These are phyloP conservation scores for Aristolochia fimbriata DNA, from an alignment of 164 flowering plant species.

Conservation along the genomic window DNA sequence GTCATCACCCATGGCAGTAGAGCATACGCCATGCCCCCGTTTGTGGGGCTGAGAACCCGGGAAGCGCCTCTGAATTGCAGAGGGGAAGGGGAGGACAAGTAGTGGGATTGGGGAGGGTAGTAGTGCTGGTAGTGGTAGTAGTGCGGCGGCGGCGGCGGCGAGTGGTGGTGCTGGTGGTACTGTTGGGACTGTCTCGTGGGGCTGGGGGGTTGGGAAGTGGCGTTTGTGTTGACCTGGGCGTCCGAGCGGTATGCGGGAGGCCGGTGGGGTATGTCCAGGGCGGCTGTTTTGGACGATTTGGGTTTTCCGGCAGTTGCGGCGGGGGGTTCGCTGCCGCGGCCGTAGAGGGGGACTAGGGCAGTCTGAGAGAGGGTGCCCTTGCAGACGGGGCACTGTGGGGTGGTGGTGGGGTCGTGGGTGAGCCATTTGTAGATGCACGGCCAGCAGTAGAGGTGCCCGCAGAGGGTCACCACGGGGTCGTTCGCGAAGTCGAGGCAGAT, in stretches of 20 bases:
- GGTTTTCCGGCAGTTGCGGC: conserved; percentile 10
- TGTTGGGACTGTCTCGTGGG: conserved; percentile 5
- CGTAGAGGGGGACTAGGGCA: conserved; percentile 74
- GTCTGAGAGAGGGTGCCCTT: conserved; percentile 41
- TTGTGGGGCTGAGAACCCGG: conserved; percentile 21
- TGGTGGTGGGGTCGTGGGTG: conserved; percentile 18
- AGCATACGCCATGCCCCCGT: conserved; percentile 36
- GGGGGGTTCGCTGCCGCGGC: conserved; percentile 35
- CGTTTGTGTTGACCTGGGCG: conserved; percentile 2
- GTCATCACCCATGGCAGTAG: conserved; percentile 25
- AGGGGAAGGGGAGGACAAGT: background rate
- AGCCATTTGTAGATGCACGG: conserved; percentile 88
- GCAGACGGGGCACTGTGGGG: conserved; percentile 58
- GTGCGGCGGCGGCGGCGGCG: conserved; percentile 19
- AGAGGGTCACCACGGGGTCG: conserved; percentile 80
- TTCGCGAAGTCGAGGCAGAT: conserved; percentile 66
- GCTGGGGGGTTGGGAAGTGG: conserved; percentile 3
- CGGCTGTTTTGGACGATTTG: conserved; percentile 11
- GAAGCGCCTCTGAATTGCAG: conserved; percentile 7
- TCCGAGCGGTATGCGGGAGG: conserved; percentile 28
- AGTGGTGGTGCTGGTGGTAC: conserved; percentile 9
- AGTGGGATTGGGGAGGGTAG: conserved; percentile 9
- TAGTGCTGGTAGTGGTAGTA: conserved; percentile 12
- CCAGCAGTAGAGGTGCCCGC: conserved; percentile 91
- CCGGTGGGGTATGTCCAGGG: conserved; percentile 31